Evolutionary conservation across 495 filamentous ascomycete genomes (phyloP).

Genomic region (Lasiosphaeris hirsuta): DNA sequence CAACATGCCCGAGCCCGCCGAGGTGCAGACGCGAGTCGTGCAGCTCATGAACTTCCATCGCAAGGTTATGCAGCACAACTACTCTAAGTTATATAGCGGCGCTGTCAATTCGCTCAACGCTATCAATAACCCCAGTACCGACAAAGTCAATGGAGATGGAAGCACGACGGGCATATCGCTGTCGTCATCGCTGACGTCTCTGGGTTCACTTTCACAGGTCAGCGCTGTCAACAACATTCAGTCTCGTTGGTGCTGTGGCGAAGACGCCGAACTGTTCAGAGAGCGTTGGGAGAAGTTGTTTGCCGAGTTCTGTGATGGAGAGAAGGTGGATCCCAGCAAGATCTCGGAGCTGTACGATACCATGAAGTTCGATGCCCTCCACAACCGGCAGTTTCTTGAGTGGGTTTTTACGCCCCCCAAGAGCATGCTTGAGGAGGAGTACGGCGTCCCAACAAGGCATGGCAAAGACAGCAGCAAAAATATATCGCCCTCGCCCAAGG

Average conservation of each 20-base stretch:
- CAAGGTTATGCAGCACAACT: constrained; percentile 89
- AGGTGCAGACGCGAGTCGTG: constrained; percentile 86
- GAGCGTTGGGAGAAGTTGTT: constrained; percentile 99
- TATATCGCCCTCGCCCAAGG: constrained; percentile 16
- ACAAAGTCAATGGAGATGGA: constrained; percentile 36
- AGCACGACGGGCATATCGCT: constrained; percentile 13
- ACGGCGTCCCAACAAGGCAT: constrained; percentile 34
- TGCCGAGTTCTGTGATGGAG: constrained; percentile 89
- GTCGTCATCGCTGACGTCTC: constrained; percentile 32
- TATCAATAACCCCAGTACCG: constrained; percentile 43
- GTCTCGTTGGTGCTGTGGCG: constrained; percentile 90
- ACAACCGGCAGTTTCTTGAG: constrained; percentile 95
- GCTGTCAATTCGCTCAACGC: constrained; percentile 58
- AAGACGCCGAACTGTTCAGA: constrained; percentile 90
- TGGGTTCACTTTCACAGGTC: constrained; percentile 51
- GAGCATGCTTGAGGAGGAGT: constrained; percentile 63
- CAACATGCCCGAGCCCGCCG: constrained; percentile 85
- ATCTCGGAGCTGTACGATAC: constrained; percentile 97
- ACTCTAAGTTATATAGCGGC: constrained; percentile 64
- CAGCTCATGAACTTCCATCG: constrained; percentile 98
- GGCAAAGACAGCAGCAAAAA: constrained; percentile 35
- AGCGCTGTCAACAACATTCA: constrained; percentile 68
- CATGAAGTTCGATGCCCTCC: constrained; percentile 98
- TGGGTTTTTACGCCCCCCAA: constrained; percentile 89
- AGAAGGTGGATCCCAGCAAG: constrained; percentile 97